Conservation (phyloP, 495 filamentous ascomycete species). For the Glarea lozoyensis region DNA sequence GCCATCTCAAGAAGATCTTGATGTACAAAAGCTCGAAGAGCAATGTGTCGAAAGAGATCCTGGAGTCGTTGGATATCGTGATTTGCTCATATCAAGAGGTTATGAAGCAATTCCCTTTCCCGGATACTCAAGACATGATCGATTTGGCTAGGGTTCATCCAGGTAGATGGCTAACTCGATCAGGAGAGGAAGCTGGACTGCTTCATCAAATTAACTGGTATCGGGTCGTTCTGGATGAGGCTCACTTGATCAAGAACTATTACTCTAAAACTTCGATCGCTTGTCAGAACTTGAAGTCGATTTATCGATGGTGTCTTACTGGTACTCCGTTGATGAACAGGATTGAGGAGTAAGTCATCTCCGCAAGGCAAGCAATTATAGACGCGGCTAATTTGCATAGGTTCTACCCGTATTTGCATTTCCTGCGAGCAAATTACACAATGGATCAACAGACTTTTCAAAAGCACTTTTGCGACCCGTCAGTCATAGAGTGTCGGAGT, state of each 20-base stretch:
- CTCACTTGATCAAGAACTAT: constrained; percentile 59
- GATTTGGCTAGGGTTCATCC: constrained; percentile 3
- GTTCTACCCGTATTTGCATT: constrained; percentile 53
- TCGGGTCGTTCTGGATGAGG: constrained; percentile 92
- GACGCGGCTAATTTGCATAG: constrained; percentile 28
- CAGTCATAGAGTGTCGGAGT: constrained; percentile 22
- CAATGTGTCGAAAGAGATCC: constrained; percentile 3
- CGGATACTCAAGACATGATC: constrained; percentile 1
- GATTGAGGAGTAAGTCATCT: constrained; percentile 19
- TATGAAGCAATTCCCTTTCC: constrained; percentile 17
- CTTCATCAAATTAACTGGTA: constrained; percentile 63
- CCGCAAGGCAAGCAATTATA: constrained; percentile 5
- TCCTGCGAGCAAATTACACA: constrained; percentile 39
- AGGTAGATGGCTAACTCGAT: constrained; percentile 38
- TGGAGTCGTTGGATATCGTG: constrained; percentile 18
- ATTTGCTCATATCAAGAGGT: constrained; percentile 49
- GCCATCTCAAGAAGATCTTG: constrained; percentile 9
- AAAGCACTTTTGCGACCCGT: constrained; percentile 35
- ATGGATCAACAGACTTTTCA: constrained; percentile 35
- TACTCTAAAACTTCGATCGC: constrained; percentile 36
- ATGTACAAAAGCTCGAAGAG: constrained; percentile 73
- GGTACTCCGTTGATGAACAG: constrained; percentile 54
- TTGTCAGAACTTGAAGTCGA: constrained; percentile 41
- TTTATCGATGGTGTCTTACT: constrained; percentile 49
- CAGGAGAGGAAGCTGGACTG: constrained; percentile 65